Evolutionary conservation across 1,139 yeast genomes (phyloP).

Genomic region (Debaryomyces udenii): DNA sequence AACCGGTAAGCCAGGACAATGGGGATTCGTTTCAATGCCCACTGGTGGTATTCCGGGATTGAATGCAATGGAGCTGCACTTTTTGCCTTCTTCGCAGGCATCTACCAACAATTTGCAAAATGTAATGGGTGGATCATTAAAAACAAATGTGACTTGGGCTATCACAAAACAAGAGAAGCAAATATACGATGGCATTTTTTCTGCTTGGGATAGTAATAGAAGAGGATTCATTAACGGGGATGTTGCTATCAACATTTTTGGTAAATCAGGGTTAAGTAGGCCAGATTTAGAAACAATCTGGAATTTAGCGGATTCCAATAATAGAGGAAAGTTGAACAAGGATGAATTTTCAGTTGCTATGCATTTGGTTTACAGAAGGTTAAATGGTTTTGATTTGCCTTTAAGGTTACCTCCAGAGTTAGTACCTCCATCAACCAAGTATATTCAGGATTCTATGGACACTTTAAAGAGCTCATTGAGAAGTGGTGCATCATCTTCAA

Average conservation of each 20-base stretch:
- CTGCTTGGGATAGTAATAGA: conserved; percentile 77
- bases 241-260: conserved; percentile 82
- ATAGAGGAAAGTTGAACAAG: conserved; percentile 71
- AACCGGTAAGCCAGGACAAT: conserved; percentile 78
- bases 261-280: conserved; percentile 86
- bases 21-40: conserved; percentile 79
- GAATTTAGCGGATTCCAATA: conserved; percentile 76
- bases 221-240: conserved; percentile 78
- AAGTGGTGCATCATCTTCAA: conserved; percentile 40
- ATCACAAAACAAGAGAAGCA: conserved; percentile 84
- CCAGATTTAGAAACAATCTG: conserved; percentile 87
- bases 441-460: conserved; percentile 48
- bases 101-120: conserved; percentile 48
- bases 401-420: conserved; percentile 70
- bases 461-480: conserved; percentile 47
- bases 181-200: conserved; percentile 83
- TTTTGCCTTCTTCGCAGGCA: conserved; percentile 64
- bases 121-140: conserved; percentile 55
- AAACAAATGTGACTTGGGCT: conserved; percentile 67
- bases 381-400: conserved; percentile 78
- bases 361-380: conserved; percentile 76
- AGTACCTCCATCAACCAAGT: conserved; percentile 79
- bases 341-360: conserved; percentile 84
- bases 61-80: conserved; percentile 72
- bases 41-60: conserved; percentile 78